These are phyloP conservation scores for Erodium texanum DNA, from an alignment of 441 rosid species.

Conservation along the genomic window DNA sequence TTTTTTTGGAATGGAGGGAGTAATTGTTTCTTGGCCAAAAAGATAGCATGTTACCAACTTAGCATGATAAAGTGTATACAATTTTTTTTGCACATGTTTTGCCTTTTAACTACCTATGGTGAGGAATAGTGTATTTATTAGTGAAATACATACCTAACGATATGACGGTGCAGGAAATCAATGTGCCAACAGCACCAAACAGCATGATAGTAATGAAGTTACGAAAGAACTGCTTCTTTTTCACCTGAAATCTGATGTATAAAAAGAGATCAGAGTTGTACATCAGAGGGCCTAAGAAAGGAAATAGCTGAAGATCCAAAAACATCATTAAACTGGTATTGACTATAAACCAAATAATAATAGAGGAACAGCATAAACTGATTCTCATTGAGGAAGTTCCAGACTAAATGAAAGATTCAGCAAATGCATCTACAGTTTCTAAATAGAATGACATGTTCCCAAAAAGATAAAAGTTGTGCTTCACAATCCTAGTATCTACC, in stretches of 20 bases:
- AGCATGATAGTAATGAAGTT: conserved; percentile 50
- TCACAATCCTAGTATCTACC: too few species aligned
- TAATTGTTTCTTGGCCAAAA: too few species aligned
- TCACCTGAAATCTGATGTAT: conserved; percentile 54
- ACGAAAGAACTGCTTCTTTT: conserved; percentile 66
- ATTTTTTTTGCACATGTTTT: too few species aligned
- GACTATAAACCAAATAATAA: neutral
- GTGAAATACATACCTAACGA: conserved; percentile 32
- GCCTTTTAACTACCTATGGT: too few species aligned
- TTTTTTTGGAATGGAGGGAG: too few species aligned
- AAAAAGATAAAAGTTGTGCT: too few species aligned
- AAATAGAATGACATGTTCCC: too few species aligned
- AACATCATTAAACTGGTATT: neutral
- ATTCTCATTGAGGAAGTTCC: too few species aligned
- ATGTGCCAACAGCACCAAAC: conserved; percentile 59
- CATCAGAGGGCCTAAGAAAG: neutral
- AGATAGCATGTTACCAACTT: too few species aligned
- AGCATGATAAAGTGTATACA: too few species aligned
- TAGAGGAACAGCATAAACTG: neutral
- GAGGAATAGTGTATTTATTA: neutral
- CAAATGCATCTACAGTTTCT: too few species aligned
- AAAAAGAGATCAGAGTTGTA: conserved; percentile 13
- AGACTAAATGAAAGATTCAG: too few species aligned
- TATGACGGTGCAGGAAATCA: conserved; percentile 56
- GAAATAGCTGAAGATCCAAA: neutral